Conservation (phyloP, 805 yeast species). For the Metschnikowia matae region DNA sequence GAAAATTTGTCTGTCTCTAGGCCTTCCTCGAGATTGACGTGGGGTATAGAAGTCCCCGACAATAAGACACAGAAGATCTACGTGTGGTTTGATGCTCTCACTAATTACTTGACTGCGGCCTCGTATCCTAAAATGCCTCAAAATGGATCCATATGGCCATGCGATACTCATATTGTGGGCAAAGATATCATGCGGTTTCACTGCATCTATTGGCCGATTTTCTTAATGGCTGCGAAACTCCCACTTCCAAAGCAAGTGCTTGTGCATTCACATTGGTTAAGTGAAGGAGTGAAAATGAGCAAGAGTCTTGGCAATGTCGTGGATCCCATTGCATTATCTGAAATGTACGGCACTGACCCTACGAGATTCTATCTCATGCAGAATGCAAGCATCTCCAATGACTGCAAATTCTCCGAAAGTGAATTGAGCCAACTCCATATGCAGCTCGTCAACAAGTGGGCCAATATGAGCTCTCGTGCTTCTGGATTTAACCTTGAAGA, state of each 20-base stretch:
- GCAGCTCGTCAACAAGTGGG: conserved; percentile 74
- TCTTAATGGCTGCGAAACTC: conserved; percentile 76
- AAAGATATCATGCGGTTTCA: conserved; percentile 90
- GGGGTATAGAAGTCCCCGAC: conserved; percentile 90
- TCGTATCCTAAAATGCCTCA: conserved; percentile 40
- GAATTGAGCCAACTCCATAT: conserved; percentile 51
- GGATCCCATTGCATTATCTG: conserved; percentile 70
- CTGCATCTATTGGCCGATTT: conserved; percentile 90
- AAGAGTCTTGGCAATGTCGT: conserved; percentile 91
- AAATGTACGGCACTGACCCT: conserved; percentile 65
- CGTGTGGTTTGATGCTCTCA: conserved; percentile 95
- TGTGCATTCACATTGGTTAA: conserved; percentile 94
- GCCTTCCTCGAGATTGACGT: conserved; percentile 67
- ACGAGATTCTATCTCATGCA: conserved; percentile 73
- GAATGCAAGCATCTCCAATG: conserved; percentile 69
- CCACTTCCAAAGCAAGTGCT: conserved; percentile 68
- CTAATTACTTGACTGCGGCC: conserved; percentile 74
- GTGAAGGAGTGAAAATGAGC: conserved; percentile 89
- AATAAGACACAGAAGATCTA: conserved; percentile 77
- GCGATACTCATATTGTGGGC: conserved; percentile 75
- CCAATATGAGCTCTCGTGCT: conserved; percentile 71
- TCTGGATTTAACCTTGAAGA: conserved; percentile 64
- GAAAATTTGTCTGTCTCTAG: conserved; percentile 83
- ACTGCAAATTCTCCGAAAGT: conserved; percentile 71
- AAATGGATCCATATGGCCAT: conserved; percentile 49